Percentiles rank a stretch among this genome's conserved stretches.
Conservation (phyloP, 495 filamentous ascomycete species). For the Penicillium chermesinum region DNA sequence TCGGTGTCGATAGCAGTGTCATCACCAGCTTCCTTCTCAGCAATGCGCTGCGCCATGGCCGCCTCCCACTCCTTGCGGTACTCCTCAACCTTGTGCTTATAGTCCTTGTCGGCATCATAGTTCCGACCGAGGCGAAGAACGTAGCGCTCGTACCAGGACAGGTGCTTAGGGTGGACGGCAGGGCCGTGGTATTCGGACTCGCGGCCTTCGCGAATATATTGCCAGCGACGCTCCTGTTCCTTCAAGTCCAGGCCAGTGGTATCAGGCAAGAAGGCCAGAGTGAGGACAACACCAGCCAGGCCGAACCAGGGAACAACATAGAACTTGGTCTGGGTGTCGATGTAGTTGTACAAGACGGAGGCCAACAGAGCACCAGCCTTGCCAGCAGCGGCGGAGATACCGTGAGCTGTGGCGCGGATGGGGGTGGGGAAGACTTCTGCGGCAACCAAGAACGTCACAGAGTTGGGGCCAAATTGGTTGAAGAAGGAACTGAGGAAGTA, state of each 20-base stretch:
- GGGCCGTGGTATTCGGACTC: constrained; percentile 81
- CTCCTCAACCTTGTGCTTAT: constrained; percentile 72
- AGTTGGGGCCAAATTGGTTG: constrained; percentile 94
- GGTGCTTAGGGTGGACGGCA: constrained; percentile 78
- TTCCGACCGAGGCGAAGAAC: constrained; percentile 59
- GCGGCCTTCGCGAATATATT: constrained; percentile 67
- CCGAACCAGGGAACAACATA: constrained; percentile 90
- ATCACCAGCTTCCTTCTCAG: constrained; percentile 42
- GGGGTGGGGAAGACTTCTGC: constrained; percentile 88
- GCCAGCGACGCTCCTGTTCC: constrained; percentile 88
- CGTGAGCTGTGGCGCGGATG: constrained; percentile 85
- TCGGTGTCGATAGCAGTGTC: constrained; percentile 31
- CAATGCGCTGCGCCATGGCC: constrained; percentile 41
- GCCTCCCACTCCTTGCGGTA: constrained; percentile 64
- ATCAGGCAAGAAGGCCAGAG: constrained; percentile 77
- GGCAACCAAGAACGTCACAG: constrained; percentile 85
- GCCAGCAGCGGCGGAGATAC: constrained; percentile 77
- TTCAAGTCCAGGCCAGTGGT: constrained; percentile 90
- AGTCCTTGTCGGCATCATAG: constrained; percentile 76
- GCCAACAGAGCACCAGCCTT: constrained; percentile 82
- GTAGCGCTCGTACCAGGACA: constrained; percentile 75
- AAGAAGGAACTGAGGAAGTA: constrained; percentile 90
- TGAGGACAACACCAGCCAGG: constrained; percentile 71
- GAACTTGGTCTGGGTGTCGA: constrained; percentile 70
- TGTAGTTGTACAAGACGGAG: constrained; percentile 83